phyloP scores from a whole-genome alignment of 2,329 filamentous ascomycete genomes.

The Juglanconis sp. region DNA sequence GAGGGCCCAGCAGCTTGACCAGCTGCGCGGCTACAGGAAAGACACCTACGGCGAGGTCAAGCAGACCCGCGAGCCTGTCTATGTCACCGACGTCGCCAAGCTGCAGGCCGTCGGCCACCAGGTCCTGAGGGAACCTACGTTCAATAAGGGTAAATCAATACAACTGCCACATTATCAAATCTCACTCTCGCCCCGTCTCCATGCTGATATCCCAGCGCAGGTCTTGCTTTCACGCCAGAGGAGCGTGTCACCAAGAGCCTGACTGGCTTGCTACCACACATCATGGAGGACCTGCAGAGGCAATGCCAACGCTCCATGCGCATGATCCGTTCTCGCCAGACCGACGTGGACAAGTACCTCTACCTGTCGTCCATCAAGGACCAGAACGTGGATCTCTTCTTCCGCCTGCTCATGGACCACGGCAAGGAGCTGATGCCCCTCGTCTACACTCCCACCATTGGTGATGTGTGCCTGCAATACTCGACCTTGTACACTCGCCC shows the following conservation, averaged over 20 bases:
- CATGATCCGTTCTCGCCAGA: conserved; percentile 68
- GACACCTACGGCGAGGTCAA: conserved; percentile 54
- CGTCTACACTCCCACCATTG: conserved; percentile 87
- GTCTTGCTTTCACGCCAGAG: conserved; percentile 62
- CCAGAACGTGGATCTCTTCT: conserved; percentile 78
- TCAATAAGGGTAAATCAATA: conserved; percentile 57
- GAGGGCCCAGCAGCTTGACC: conserved; percentile 58
- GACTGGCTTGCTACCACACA: conserved; percentile 63
- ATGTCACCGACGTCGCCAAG: conserved; percentile 38
- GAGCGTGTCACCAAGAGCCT: conserved; percentile 63
- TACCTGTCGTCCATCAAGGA: conserved; percentile 75
- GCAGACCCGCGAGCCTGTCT: conserved; percentile 52
- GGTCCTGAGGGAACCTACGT: conserved; percentile 58
- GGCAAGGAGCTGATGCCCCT: conserved; percentile 75
- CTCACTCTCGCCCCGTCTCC: no score
- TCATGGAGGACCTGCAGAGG: conserved; percentile 57
- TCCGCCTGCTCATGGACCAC: conserved; percentile 75
- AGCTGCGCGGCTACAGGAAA: conserved; percentile 58
- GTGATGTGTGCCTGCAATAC: conserved; percentile 94
- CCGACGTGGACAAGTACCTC: conserved; percentile 76
- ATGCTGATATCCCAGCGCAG: conserved; percentile 31
- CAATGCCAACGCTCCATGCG: conserved; percentile 67
- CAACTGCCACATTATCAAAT: neutral
- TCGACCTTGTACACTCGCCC: conserved; percentile 93
- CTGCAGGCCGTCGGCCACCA: conserved; percentile 57